These are phyloP conservation scores for Paralagenidium karlingii DNA, from an alignment of 352 stramenopile species.

Conservation along the genomic window DNA sequence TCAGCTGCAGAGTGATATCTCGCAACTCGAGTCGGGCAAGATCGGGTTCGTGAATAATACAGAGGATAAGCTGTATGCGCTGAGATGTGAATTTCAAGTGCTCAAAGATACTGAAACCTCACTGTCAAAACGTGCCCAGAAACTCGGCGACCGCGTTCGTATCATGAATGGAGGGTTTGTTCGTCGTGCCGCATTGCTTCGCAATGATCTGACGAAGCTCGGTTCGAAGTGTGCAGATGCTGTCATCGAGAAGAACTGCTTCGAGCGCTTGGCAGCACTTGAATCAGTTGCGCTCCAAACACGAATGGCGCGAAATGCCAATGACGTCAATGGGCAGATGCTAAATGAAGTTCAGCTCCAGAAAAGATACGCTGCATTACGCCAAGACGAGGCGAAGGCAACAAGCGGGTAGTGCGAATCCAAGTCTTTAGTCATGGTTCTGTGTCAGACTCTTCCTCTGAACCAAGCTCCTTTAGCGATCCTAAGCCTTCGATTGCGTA, in stretches of 20 bases:
- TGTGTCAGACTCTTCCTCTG: too few species aligned
- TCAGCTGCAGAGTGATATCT: conserved; percentile 12
- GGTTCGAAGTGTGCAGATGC: conserved; percentile 15
- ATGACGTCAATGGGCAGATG: conserved; percentile 65
- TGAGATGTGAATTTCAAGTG: conserved; percentile 44
- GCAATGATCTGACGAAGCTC: conserved; percentile 21
- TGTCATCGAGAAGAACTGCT: conserved; percentile 54
- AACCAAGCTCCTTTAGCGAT: background rate
- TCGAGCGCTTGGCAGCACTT: conserved; percentile 36
- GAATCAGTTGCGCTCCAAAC: conserved; percentile 40
- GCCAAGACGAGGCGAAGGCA: conserved; percentile 12
- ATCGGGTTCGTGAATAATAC: conserved; percentile 31
- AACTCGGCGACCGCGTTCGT: conserved; percentile 51
- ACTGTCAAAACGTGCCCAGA: conserved; percentile 51
- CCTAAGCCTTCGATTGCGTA: conserved; percentile 38
- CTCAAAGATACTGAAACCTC: conserved; percentile 48
- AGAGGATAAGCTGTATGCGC: conserved; percentile 30
- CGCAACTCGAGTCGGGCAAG: conserved; percentile 2
- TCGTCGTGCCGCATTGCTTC: conserved; percentile 20
- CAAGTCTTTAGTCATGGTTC: too few species aligned
- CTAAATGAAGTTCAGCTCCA: conserved; percentile 65
- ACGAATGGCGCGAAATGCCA: conserved; percentile 50
- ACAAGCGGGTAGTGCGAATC: conserved; percentile 1
- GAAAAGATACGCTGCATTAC: conserved; percentile 51
- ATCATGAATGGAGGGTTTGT: conserved; percentile 54